Evolutionary conservation across 345 rosid genomes (phyloP).

Genomic region (Rhodamnia rubescens): DNA sequence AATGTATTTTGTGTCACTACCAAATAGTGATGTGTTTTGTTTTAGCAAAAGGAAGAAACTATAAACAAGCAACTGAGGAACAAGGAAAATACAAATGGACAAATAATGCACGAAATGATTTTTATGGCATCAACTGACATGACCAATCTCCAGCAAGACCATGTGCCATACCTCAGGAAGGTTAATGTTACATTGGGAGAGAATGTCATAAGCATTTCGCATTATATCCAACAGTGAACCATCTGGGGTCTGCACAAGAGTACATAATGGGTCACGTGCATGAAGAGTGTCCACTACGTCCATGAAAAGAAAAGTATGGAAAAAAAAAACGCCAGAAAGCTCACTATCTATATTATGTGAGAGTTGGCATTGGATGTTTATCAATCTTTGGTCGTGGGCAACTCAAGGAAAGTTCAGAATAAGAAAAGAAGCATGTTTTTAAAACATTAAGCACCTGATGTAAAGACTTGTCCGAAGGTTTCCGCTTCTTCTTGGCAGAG

Average conservation of each 20-base stretch:
- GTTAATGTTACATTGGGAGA: slow-evolving; percentile 53
- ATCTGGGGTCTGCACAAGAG: slow-evolving; percentile 71
- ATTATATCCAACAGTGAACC: slow-evolving; percentile 79
- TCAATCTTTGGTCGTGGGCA: background rate
- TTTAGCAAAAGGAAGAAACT: background rate
- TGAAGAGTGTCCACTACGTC: background rate
- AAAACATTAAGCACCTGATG: slow-evolving; percentile 54
- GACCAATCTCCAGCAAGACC: background rate
- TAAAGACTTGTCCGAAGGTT: slow-evolving; percentile 40
- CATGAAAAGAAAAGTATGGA: background rate
- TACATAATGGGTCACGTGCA: background rate
- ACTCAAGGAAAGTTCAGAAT: background rate
- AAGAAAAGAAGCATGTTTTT: background rate
- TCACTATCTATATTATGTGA: background rate
- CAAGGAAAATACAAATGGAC: background rate
- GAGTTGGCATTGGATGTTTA: background rate
- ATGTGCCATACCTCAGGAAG: slow-evolving; percentile 52
- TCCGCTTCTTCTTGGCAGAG: slow-evolving; percentile 87
- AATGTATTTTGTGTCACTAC: background rate
- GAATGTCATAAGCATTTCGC: slow-evolving; percentile 83
- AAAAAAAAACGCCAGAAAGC: background rate
- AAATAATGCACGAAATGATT: background rate
- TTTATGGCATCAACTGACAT: background rate
- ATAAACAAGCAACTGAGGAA: background rate
- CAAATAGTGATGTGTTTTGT: background rate